These are phyloP conservation scores for Monosporascus sp. DNA, from an alignment of 2,329 filamentous ascomycete species.

Conservation along the genomic window DNA sequence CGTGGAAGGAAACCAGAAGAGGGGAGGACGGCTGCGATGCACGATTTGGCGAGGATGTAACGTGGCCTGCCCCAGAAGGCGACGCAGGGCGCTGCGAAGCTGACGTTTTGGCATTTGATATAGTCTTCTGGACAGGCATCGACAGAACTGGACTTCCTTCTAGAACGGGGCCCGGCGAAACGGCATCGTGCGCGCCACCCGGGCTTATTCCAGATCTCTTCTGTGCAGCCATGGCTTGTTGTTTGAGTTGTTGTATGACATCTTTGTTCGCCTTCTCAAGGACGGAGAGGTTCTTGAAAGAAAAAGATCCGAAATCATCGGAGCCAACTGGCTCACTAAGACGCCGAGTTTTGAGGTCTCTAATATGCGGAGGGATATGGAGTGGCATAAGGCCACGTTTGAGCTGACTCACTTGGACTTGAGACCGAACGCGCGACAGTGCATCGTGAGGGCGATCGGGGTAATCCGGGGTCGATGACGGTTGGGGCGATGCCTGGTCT, in stretches of 20 bases:
- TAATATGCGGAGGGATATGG: conserved; percentile 93
- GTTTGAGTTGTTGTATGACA: conserved; percentile 90
- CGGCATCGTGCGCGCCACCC: conserved; percentile 33
- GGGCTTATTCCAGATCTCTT: conserved; percentile 47
- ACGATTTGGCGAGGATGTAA: conserved; percentile 82
- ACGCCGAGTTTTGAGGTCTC: conserved; percentile 80
- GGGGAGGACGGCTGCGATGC: conserved; percentile 77
- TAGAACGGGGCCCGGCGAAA: conserved; percentile 62
- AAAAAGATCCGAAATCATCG: conserved; percentile 94
- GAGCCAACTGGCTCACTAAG: conserved; percentile 83
- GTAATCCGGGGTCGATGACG: conserved; percentile 69
- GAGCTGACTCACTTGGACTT: conserved; percentile 66
- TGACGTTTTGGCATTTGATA: conserved; percentile 72
- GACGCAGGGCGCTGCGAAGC: conserved; percentile 71
- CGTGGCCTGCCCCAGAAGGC: conserved; percentile 72
- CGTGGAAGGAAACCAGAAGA: conserved; percentile 92
- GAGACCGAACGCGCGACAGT: conserved; percentile 78
- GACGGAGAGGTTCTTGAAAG: conserved; percentile 95
- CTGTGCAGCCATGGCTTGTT: conserved; percentile 74
- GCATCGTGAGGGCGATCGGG: conserved; percentile 90
- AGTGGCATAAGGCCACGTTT: conserved; percentile 92
- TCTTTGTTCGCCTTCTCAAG: conserved; percentile 98
- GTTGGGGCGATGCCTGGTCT: conserved; percentile 75
- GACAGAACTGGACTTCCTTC: conserved; percentile 83
- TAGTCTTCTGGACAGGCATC: conserved; percentile 72